Percentiles rank a stretch among this genome's conserved stretches.
Evolutionary conservation across 306 rosid species (phyloP).

Genomic region (Sicyos baderoa): DNA sequence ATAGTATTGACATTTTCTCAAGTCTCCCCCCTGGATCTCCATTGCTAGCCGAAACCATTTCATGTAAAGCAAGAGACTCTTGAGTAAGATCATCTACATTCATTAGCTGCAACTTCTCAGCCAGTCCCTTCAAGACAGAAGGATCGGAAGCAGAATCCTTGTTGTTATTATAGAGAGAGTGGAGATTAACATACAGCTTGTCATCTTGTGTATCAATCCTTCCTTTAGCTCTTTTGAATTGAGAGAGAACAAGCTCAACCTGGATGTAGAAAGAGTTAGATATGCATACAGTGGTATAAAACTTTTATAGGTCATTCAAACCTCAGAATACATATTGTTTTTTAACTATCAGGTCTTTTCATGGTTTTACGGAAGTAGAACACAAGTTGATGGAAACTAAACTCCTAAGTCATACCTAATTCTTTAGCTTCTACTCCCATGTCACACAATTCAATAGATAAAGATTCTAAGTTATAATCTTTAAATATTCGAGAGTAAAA

Average conservation of each 20-base stretch:
- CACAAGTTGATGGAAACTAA: constrained; percentile 1
- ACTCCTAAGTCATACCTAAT: neutral
- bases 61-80: constrained; percentile 88
- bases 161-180: constrained; percentile 43
- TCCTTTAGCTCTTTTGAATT: constrained; percentile 82
- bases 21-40: constrained; percentile 89
- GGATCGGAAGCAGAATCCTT: constrained; percentile 45
- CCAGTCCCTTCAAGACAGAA: constrained; percentile 50
- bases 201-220: constrained; percentile 56
- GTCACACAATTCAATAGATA: neutral
- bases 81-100: constrained; percentile 71
- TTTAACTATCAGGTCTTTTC: neutral
- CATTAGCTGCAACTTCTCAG: constrained; percentile 65
- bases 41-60: constrained; percentile 64
- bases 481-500: neutral
- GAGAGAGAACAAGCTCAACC: constrained; percentile 92
- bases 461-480: neutral
- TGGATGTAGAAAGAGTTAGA: constrained; percentile 28
- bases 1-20: constrained; percentile 74
- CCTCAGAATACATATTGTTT: neutral
- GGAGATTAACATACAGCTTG: constrained; percentile 56
- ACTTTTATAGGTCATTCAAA: constrained; percentile 1
- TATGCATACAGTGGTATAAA: neutral
- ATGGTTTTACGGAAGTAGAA: neutral
- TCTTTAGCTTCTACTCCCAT: neutral